A percentile compares a stretch with the other conserved stretches of the same genome.
These are phyloP conservation scores for Diaporthe aspalathi DNA, from an alignment of 2,329 filamentous ascomycete species.

Conservation along the genomic window DNA sequence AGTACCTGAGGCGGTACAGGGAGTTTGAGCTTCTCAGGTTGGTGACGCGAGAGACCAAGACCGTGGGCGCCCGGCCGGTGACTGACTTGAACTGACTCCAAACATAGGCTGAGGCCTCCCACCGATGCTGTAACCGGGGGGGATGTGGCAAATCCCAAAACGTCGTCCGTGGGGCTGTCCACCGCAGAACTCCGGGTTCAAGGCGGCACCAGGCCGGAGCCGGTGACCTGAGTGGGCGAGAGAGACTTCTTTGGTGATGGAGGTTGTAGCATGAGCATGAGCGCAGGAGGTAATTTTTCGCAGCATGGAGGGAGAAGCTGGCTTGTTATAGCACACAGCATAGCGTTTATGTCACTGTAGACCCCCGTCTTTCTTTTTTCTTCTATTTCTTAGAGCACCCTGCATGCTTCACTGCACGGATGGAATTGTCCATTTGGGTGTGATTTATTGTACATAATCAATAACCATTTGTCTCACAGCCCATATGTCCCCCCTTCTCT, in stretches of 20 bases:
- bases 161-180: no score
- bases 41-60: constrained; percentile 1
- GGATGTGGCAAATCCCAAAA: not conserved
- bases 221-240: not conserved
- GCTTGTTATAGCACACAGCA: constrained; percentile 20
- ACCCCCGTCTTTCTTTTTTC: not conserved
- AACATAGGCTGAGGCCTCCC: constrained; percentile 30
- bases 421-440: not conserved
- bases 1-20: constrained; percentile 75
- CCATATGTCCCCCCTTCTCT: not conserved
- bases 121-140: not conserved
- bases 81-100: not conserved
- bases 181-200: not conserved
- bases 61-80: not conserved
- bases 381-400: not conserved
- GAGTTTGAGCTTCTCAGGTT: constrained; percentile 85
- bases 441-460: not conserved
- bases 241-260: not conserved
- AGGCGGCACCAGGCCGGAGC: not conserved
- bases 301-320: not conserved
- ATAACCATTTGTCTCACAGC: not conserved
- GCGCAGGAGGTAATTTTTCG: not conserved
- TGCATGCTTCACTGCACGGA: constrained; percentile 8
- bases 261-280: not conserved
- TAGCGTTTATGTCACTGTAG: constrained; percentile 26